phyloP scores from a whole-genome alignment of 768 basidiomycete species.

The Boletus rubropictus region DNA sequence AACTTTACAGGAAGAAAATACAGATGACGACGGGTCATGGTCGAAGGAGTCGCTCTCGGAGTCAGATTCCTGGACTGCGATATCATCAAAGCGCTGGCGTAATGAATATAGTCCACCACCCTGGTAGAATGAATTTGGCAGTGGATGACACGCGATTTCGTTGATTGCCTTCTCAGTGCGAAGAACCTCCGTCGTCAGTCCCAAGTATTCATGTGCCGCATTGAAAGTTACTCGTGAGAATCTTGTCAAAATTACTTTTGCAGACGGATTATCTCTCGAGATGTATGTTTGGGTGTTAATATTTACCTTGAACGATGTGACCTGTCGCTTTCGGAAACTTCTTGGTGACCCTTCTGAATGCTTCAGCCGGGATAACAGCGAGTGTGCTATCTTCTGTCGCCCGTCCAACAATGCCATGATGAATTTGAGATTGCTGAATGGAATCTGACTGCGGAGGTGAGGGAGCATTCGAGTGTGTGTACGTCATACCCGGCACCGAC shows the following conservation, averaged over 20 bases:
- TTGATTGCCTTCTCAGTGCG: constrained; percentile 97
- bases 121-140: constrained; percentile 88
- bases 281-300: background rate
- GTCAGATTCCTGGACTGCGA: constrained; percentile 40
- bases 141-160: constrained; percentile 91
- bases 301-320: constrained; percentile 85
- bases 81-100: constrained; percentile 81
- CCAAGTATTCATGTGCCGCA: constrained; percentile 94
- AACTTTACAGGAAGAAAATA: constrained; percentile 19
- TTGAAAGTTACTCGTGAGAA: constrained; percentile 97
- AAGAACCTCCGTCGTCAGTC: constrained; percentile 89
- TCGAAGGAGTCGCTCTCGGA: constrained; percentile 56
- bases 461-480: constrained; percentile 13
- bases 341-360: constrained; percentile 88
- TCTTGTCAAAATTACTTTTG: constrained; percentile 82
- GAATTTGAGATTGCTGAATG: constrained; percentile 30
- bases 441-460: constrained; percentile 26
- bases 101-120: constrained; percentile 85
- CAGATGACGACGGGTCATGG: constrained; percentile 14
- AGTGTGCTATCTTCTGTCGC: constrained; percentile 92
- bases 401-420: constrained; percentile 80
- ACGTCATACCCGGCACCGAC: constrained; percentile 18
- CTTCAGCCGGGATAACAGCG: constrained; percentile 98
- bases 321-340: constrained; percentile 97
- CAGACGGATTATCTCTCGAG: constrained; percentile 9